Conservation (phyloP, 106 monocot genomes). For the Amphibolis antarctica region DNA sequence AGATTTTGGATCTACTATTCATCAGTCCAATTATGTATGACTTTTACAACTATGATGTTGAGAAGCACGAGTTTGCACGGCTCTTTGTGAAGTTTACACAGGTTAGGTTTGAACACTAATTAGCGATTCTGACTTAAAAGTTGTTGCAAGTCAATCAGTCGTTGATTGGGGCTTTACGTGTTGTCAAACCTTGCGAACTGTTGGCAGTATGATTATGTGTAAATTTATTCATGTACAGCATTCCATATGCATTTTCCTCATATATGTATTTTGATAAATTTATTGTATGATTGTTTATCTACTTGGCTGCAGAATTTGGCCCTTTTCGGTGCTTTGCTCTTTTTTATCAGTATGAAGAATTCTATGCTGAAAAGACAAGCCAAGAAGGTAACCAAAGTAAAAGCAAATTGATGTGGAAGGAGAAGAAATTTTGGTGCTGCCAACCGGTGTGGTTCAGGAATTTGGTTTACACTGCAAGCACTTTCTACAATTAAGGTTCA, state of each 20-base stretch:
- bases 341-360: slow-evolving; percentile 62
- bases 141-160: too few relatives aligned
- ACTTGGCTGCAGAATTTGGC: slow-evolving; percentile 46
- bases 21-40: slow-evolving; percentile 40
- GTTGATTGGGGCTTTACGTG: too few relatives aligned
- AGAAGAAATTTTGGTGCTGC: too few relatives aligned
- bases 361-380: slow-evolving; percentile 25
- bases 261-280: not conserved
- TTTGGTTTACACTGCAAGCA: too few relatives aligned
- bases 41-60: slow-evolving; percentile 57
- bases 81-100: slow-evolving; percentile 48
- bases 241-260: too few relatives aligned
- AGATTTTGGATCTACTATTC: slow-evolving; percentile 45
- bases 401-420: slow-evolving; percentile 14
- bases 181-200: too few relatives aligned
- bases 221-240: too few relatives aligned
- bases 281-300: not conserved
- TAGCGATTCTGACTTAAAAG: too few relatives aligned
- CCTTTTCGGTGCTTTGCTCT: slow-evolving; percentile 53
- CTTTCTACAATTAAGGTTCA: too few relatives aligned
- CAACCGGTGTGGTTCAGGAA: too few relatives aligned
- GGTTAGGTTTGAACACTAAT: too few relatives aligned
- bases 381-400: slow-evolving; percentile 46
- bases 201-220: too few relatives aligned
- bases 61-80: slow-evolving; percentile 35